Evolutionary conservation across 495 filamentous ascomycete genomes (phyloP), one percentile per base, ranked within the genome.

Genomic region (Opeltia flavorubescens): DNA sequence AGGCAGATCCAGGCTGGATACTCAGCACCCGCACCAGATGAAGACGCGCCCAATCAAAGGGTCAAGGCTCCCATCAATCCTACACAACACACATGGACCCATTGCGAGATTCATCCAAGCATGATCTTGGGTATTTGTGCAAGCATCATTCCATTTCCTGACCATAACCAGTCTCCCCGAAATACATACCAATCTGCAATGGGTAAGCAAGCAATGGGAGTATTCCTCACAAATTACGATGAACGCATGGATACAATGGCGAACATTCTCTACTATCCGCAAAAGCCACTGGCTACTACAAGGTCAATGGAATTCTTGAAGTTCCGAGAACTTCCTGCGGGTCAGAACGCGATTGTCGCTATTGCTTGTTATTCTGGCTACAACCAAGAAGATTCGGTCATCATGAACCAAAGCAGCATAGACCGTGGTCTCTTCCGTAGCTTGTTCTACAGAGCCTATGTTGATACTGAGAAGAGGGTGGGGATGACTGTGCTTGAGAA

Each of bases 191-290:
- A 99, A 59, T 95, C 91, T 55, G 91, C 91, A 57, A 99, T 99
- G 91, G 91, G 91, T 67, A 99, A 99, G 68, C 91, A 99, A 72
- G 91, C 91, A 41, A 99, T 99, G 93, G 91, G 91, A 56, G 86
- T 95, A 47, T 95, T 94, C 70, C 74, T 96, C 29, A 96, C 93
- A 11, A 99, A 96, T 59, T 96, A 88, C 58, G 75, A 82, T 21
- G 80, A 88, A 48, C 86, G 91, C 46, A 95, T 96, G 91, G 91
- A 99, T 56, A 99, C 91, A 13, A 96, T 99, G 91, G 83, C 86
- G 40, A 96, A 99, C 56, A 93, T 96, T 59, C 80, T 99, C 9
- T 96, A 95, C 62, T 99, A 99, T 57, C 91, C 91, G 0, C 91
- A 99, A 66, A 99, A 99, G 59, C 91, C 91, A 2, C 70, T 99